Percentiles rank a stretch among this genome's conserved stretches.
These are phyloP conservation scores for Pseudogymnoascus sp. DNA, from an alignment of 2,329 filamentous ascomycete genomes.

Conservation along the genomic window DNA sequence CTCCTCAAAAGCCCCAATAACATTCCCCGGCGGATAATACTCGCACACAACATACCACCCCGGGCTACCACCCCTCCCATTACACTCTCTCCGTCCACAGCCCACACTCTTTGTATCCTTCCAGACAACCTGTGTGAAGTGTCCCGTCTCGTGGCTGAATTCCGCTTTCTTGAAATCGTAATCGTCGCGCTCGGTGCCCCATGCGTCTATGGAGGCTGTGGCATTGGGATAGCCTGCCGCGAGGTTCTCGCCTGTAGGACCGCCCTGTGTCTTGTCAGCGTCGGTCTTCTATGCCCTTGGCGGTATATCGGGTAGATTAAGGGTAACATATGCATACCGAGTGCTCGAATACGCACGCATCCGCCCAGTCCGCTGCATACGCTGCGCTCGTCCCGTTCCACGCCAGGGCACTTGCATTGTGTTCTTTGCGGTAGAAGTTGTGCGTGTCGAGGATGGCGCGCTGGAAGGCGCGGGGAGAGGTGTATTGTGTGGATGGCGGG, in stretches of 20 bases:
- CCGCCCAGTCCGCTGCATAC: slow-evolving; percentile 44
- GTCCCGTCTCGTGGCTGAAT: slow-evolving; percentile 54
- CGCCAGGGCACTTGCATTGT: slow-evolving; percentile 48
- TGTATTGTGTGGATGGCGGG: slow-evolving; percentile 27
- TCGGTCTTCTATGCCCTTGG: background rate
- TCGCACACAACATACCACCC: slow-evolving; percentile 64
- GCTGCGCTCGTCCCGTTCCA: slow-evolving; percentile 59
- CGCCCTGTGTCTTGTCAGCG: slow-evolving; percentile 33
- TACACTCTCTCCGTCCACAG: slow-evolving; percentile 39
- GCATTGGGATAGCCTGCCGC: slow-evolving; percentile 57
- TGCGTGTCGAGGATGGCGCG: slow-evolving; percentile 54
- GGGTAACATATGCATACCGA: slow-evolving; percentile 29
- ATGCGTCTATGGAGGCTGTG: slow-evolving; percentile 51
- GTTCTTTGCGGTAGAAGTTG: slow-evolving; percentile 55
- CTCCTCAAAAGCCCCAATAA: slow-evolving; percentile 43
- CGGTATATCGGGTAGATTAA: too few species aligned
- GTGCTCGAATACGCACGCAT: slow-evolving; percentile 43
- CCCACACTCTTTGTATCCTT: slow-evolving; percentile 51
- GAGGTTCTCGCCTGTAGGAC: slow-evolving; percentile 67
- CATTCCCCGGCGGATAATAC: slow-evolving; percentile 60
- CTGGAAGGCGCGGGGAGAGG: slow-evolving; percentile 33
- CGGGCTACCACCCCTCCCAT: slow-evolving; percentile 24
- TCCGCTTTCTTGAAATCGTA: slow-evolving; percentile 52
- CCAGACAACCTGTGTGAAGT: slow-evolving; percentile 71
- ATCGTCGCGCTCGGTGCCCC: slow-evolving; percentile 50